Base-by-base conservation (phyloP, 1,284 basidiomycete genomes). In the Sporisorium iseilematis-ciliati region DNA sequence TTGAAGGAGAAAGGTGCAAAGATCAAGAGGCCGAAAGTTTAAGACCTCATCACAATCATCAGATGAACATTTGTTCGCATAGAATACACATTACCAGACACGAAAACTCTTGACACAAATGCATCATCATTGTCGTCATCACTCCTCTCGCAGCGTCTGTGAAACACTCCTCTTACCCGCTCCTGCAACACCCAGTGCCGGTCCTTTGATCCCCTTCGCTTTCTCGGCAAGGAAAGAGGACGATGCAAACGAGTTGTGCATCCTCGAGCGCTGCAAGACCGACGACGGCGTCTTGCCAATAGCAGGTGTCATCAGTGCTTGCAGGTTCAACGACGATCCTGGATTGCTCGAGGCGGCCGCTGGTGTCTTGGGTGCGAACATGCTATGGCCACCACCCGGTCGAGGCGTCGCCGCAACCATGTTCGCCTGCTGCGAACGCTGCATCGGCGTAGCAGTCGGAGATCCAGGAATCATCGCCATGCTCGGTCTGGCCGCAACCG, bases 251-350 rank as follows among this genome's bases (percentile, higher is more conserved):
- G 72, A 58, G 26, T 69, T 75, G 56, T 62, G 59, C 62, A 75
- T 75, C 20, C 72, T 46, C 46, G 72, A 75, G 4, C 72, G 58
- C 49, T 75, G 72, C 23, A 75, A 57, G 6, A 65, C 66, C 35
- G 72, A 65, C 10, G 59, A 60, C 5, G 72, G 72, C 7, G 63
- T 75, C 43, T 75, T 75, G 50, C 71, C 65, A 7, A 69, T 25
- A 7, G 72, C 72, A 16, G 72, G 72, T 7, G 72, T 75, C 57
- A 69, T 68, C 20, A 75, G 54, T n/a, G 63, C 50, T n/a, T 65
- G 38, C 31, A 71, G 33, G 35, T 62, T 57, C 48, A 75, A 49
- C 23, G 57, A 59, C 29, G 70, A 68, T 5, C 57, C 61, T 1
- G 59, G 42, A 12, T 50, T 49, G 23, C 6, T n/a, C 23, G 56